Conservation (phyloP, 805 yeast species). For the Kodamaea neixiangensis region DNA sequence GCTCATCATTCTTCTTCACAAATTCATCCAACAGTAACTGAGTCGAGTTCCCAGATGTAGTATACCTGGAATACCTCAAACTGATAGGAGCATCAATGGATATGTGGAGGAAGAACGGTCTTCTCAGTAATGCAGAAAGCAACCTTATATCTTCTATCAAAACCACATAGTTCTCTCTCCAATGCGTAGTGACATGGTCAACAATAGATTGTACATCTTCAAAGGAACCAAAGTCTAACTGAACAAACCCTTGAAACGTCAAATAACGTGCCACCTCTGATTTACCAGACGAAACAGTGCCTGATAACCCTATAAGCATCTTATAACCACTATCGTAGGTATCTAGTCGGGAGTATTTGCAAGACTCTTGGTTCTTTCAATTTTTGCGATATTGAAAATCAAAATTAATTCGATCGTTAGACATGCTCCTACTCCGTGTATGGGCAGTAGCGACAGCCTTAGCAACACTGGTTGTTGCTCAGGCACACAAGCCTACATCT, state of each 20-base stretch:
- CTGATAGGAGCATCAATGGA: constrained; percentile 72
- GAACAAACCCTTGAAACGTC: constrained; percentile 52
- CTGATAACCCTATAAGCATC: constrained; percentile 81
- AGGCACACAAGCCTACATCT: neutral
- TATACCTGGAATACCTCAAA: constrained; percentile 44
- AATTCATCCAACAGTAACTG: constrained; percentile 34
- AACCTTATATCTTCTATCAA: constrained; percentile 46
- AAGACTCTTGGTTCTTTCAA: neutral
- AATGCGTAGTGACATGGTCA: constrained; percentile 63
- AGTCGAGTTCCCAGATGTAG: constrained; percentile 8
- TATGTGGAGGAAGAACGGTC: constrained; percentile 85
- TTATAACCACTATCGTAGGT: too few relatives aligned
- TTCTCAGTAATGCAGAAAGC: constrained; percentile 51
- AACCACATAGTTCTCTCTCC: constrained; percentile 65
- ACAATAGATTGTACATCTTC: constrained; percentile 46
- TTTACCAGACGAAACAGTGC: constrained; percentile 67
- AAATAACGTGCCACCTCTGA: constrained; percentile 62
- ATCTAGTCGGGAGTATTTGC: neutral
- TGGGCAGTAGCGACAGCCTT: neutral
- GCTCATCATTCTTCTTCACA: constrained; percentile 31
- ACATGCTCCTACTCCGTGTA: neutral
- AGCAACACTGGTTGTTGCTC: neutral
- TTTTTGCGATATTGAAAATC: neutral
- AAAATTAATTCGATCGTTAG: neutral
- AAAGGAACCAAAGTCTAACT: constrained; percentile 30